phyloP scores from a whole-genome alignment of 2,329 filamentous ascomycete genomes.

The Fusarium ramigenum region DNA sequence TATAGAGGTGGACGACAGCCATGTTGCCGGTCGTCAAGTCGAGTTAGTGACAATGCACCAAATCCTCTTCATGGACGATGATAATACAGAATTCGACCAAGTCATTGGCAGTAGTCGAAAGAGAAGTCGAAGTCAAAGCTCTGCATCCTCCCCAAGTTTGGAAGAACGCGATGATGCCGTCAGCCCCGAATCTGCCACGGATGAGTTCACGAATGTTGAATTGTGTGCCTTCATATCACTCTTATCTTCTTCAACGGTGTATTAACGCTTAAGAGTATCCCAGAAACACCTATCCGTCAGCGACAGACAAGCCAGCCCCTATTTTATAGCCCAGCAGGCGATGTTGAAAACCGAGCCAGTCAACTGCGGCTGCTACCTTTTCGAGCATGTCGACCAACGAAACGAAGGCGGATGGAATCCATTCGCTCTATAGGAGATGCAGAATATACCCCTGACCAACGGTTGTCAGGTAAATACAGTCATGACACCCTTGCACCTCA shows the following conservation, averaged over 20 bases:
- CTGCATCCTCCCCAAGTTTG: background rate
- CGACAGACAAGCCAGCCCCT: background rate
- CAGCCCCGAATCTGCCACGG: background rate
- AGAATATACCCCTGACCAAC: background rate
- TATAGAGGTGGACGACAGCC: background rate
- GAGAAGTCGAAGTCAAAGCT: background rate
- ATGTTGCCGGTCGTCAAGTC: background rate
- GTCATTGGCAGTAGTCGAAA: background rate
- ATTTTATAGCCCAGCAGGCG: background rate
- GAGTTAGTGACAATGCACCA: background rate
- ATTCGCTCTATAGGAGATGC: slow-evolving; percentile 17
- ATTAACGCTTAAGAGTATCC: slow-evolving; percentile 23
- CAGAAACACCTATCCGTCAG: slow-evolving; percentile 25
- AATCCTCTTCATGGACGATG: background rate
- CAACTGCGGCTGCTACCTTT: background rate
- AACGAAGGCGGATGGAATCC: slow-evolving; percentile 30
- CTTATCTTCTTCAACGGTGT: fast-evolving
- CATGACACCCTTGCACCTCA: background rate
- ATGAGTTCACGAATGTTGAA: slow-evolving; percentile 27
- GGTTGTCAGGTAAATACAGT: background rate
- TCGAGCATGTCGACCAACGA: background rate
- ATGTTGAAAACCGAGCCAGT: background rate
- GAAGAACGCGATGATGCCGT: background rate
- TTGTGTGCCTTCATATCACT: slow-evolving; percentile 6
- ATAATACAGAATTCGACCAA: background rate